These are phyloP conservation scores for Circinella minor DNA, from an alignment of 371 early-diverging fungal genomes.

Conservation along the genomic window DNA sequence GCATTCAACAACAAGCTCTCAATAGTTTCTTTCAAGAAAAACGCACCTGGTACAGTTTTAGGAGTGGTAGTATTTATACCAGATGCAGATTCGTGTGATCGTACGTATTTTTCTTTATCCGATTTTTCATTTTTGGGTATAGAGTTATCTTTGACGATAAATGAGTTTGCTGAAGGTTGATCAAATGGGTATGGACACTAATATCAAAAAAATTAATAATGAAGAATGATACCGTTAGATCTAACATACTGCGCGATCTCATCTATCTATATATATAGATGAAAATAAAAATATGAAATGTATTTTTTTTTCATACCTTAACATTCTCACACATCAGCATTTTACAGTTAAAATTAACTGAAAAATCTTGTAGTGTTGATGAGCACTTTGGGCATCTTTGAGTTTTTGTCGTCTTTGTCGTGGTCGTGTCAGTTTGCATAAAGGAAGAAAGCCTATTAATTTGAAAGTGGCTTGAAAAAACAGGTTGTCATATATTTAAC, in stretches of 20 bases:
- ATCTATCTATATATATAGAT: too few relatives aligned
- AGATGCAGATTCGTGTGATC: neutral
- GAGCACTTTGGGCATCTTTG: neutral
- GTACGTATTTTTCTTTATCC: neutral
- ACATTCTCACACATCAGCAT: neutral
- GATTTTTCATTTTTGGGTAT: neutral
- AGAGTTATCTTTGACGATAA: neutral
- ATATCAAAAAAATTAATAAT: neutral
- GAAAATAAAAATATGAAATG: neutral
- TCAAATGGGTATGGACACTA: conserved; percentile 10
- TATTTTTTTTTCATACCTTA: neutral
- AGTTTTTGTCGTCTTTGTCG: neutral
- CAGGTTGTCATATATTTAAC: too few relatives aligned
- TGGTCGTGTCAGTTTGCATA: conserved; percentile 4
- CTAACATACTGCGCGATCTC: neutral
- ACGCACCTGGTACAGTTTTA: conserved; percentile 1
- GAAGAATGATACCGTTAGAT: neutral
- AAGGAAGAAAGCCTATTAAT: neutral
- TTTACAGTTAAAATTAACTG: neutral
- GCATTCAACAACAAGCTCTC: conserved; percentile 6
- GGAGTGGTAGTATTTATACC: neutral
- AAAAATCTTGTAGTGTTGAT: conserved; percentile 1
- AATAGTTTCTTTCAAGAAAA: neutral
- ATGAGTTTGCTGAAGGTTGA: neutral
- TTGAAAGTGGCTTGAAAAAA: neutral